Evolutionary conservation across 345 rosid genomes (phyloP).

Genomic region (Kernera saxatilis): DNA sequence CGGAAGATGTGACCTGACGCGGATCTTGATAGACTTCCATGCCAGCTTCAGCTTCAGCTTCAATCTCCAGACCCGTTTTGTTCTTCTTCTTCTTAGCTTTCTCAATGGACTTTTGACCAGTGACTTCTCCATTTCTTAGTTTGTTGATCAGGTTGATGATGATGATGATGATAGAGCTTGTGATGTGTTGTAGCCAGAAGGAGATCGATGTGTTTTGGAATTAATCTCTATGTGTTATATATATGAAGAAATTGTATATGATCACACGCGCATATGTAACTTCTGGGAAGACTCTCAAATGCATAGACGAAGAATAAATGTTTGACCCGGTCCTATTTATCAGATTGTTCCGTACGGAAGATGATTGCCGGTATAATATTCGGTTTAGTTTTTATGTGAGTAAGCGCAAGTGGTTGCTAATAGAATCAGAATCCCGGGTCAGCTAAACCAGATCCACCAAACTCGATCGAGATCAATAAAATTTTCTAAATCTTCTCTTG

Average conservation of each 20-base stretch:
- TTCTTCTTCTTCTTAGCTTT: conserved; percentile 30
- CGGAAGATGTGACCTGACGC: conserved; percentile 25
- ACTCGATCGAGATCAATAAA: background rate
- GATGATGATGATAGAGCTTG: background rate
- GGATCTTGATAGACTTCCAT: conserved; percentile 39
- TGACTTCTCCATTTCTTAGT: conserved; percentile 17
- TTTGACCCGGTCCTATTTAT: conserved; percentile 11
- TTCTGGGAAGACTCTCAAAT: conserved; percentile 21
- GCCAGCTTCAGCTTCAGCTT: conserved; percentile 34
- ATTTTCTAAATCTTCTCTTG: background rate
- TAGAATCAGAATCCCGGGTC: background rate
- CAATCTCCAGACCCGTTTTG: conserved; percentile 34
- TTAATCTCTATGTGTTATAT: background rate
- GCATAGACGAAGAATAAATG: conserved; percentile 6
- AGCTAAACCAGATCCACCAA: conserved; percentile 1
- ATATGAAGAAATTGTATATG: background rate
- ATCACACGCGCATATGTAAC: conserved; percentile 1
- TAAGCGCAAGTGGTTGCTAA: background rate
- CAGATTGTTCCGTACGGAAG: background rate
- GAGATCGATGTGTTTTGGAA: conserved; percentile 4
- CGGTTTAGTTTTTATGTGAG: background rate
- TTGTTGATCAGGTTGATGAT: background rate
- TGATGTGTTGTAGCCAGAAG: background rate
- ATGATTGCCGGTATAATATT: background rate
- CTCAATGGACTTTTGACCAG: conserved; percentile 17